Base-by-base conservation (phyloP, 2,329 filamentous ascomycete genomes). In the Biscogniauxia mediterranea region DNA sequence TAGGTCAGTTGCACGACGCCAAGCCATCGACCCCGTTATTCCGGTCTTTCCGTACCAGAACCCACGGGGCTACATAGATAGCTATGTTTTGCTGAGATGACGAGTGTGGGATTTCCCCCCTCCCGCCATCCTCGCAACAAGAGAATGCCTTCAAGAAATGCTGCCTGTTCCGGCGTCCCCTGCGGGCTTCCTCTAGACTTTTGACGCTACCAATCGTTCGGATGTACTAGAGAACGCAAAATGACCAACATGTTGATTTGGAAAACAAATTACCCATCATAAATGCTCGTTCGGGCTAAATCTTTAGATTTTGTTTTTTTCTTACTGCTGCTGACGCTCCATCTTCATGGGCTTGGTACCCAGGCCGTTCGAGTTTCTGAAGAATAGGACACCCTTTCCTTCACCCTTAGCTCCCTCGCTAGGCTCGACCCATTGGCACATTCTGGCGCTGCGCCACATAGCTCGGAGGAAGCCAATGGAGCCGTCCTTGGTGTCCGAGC, bases 401-500 rank as follows among this genome's bases (percentile, higher is more conserved):
- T 93, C 89, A 38, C 92, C 94, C 74, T 87, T 78, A 56, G 93
- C 91, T 58, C 87, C 92, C 70, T 87, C 90, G 73, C 87, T 93
- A 59, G 93, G 92, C 87, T 99, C 95, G 65, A 99, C 93, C 92
- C 93, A 99, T 78, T 98, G 93, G 85, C 95, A 99, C 87, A 85
- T 87, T 64, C 95, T 88, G 52, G 91, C 87, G 71, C 86, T 91
- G 68, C 80, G 89, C 85, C 88, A 99, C 75, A 99, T 79, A 69
- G 91, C 87, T 76, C 84, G 85, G 73, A 99, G 75, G 85, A 99
- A 99, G 54, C 95, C 95, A 52, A 89, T 67, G 46, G 90, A 79
- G 54, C 95, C 95, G 60, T 84, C 93, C 76, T 86, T 77, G 63
- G 87, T 88, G 70, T 99, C 90, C 57, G 90, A 81, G 67, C 93